Base-by-base conservation (phyloP, 2,329 filamentous ascomycete genomes). In the Colletotrichum aenigma region DNA sequence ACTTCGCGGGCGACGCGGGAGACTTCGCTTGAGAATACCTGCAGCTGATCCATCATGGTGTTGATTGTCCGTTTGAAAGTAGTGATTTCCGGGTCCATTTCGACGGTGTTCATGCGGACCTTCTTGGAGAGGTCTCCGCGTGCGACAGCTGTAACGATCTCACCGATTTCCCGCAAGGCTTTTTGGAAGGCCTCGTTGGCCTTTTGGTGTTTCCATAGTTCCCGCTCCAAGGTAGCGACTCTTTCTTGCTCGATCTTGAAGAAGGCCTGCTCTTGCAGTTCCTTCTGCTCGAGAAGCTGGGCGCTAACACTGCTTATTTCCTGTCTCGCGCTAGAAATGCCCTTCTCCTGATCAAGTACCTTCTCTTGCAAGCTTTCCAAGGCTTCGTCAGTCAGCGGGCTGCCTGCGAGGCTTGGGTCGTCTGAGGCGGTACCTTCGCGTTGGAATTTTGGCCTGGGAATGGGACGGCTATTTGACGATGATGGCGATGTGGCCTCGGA, bases 151-250 rank as follows among this genome's bases (percentile, higher is more conserved):
- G 97, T 98, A 81, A 98, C 95, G 80, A 99, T 98, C 83, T 96
- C 97, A 80, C 97, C 97, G 79, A 99, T 98, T 85, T 99, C 97
- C 78, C 96, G 93, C 38, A 99, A 88, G 13, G 97, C 97, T 86
- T 98, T 98, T 84, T 98, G 96, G 90, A 98, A 99, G 80, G 97
- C 97, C 85, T 98, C 93, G 85, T 99, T 99, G 82, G 97, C 97
- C 86, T 98, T 97, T 84, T 98, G 96, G 82, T 98, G 96, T 86
- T 98, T 98, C 89, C 94, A 96, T 75, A 99, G 89, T 85, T 99
- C 97, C 75, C 96, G 92, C 87, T 98, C 96, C 55, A 98, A 89
- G 43, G 95, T 93, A 70, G 95, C 94, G 78, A 98, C 96, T 79
- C 97, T 96, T 84, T 96, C 93, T 78, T 94, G 92, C 85, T 98